These are phyloP conservation scores for Coix lacrymajobi DNA, from an alignment of 176 grass and related monocot genomes.

Conservation along the genomic window DNA sequence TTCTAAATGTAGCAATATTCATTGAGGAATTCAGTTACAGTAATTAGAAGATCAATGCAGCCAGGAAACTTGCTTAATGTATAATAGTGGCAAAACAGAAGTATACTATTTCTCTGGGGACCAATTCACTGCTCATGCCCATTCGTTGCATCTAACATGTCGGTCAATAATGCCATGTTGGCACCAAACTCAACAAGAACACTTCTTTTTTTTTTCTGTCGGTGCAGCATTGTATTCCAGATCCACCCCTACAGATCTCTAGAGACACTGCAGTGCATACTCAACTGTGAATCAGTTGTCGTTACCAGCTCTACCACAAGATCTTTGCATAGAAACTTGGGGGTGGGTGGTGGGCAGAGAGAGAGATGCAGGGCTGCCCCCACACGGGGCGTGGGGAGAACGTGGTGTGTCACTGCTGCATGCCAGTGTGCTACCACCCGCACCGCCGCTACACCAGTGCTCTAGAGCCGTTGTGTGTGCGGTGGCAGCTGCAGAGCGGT, in stretches of 20 bases:
- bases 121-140: neutral
- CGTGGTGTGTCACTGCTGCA: constrained; percentile 37
- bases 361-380: neutral
- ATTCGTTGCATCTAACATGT: constrained; percentile 8
- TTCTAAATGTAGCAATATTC: neutral
- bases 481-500: neutral
- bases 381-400: constrained; percentile 29
- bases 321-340: neutral
- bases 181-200: neutral
- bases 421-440: neutral
- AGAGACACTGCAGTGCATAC: neutral
- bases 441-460: neutral
- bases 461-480: neutral
- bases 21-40: neutral
- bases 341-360: neutral
- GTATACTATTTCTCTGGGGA: neutral
- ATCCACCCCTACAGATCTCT: neutral
- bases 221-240: neutral
- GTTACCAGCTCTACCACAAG: constrained; percentile 12
- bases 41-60: neutral
- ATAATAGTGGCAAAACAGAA: neutral
- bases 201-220: neutral
- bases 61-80: neutral
- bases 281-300: constrained; percentile 7
- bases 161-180: constrained; percentile 2